These are phyloP conservation scores for Dryadomyces quercus-mongolicae DNA, from an alignment of 2,329 filamentous ascomycete species.

Conservation along the genomic window DNA sequence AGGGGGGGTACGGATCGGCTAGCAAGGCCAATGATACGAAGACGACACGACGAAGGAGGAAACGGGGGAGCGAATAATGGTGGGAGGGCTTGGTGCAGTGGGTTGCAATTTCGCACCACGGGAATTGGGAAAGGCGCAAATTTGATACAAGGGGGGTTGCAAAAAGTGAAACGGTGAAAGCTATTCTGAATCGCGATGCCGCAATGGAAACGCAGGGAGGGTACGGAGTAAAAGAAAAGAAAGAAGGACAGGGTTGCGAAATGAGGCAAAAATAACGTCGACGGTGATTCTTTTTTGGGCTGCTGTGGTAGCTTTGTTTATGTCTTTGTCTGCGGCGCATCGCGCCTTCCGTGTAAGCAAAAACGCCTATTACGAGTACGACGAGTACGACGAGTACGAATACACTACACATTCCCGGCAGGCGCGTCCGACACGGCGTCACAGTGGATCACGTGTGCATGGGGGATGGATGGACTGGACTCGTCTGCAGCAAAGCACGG, in stretches of 20 bases:
- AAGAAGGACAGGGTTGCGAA: no score
- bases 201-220: no score
- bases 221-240: no score
- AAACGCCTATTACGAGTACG: no score
- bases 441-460: not conserved
- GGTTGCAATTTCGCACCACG: slow-evolving; percentile 19
- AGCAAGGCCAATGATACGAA: slow-evolving; percentile 3
- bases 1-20: not conserved
- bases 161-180: slow-evolving; percentile 5
- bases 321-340: not conserved
- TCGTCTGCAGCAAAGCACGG: no score
- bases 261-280: no score
- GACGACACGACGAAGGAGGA: not conserved
- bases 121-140: slow-evolving; percentile 12
- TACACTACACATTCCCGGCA: no score
- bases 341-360: not conserved
- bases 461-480: not conserved
- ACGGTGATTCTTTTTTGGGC: no score
- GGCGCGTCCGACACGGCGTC: not conserved
- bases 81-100: not conserved
- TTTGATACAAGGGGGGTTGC: slow-evolving; percentile 3
- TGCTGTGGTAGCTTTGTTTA: not conserved
- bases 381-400: no score
- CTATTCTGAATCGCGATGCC: no score
- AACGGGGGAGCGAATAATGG: not conserved